Evolutionary conservation across 306 rosid genomes (phyloP).

Genomic region (Fragaria vesca): DNA sequence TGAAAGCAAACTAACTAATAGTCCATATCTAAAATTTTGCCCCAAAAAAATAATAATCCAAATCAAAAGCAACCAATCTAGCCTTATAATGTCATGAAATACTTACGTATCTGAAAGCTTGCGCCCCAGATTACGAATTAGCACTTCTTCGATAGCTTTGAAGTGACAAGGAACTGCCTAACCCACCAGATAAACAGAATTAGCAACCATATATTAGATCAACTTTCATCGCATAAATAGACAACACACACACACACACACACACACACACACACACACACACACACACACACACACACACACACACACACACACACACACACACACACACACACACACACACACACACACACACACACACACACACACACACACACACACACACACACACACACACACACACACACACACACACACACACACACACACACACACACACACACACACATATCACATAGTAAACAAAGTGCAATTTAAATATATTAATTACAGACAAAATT

Average conservation of each 20-base stretch:
- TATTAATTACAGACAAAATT: not conserved
- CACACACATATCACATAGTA: not conserved
- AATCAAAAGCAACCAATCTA: not conserved
- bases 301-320: not conserved
- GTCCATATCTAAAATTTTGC: not conserved
- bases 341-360: not conserved
- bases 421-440: not conserved
- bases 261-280: not conserved
- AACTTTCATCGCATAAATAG: not conserved
- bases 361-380: not conserved
- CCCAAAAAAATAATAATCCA: not conserved
- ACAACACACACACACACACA: not conserved
- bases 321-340: not conserved
- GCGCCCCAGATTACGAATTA: constrained; percentile 56
- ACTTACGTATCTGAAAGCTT: constrained; percentile 72
- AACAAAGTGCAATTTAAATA: not conserved
- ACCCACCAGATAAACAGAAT: constrained; percentile 30
- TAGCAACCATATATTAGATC: constrained; percentile 27
- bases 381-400: not conserved
- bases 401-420: not conserved
- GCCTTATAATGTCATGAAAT: not conserved
- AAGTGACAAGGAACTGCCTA: constrained; percentile 83
- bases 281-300: not conserved
- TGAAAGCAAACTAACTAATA: not conserved
- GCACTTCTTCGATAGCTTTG: constrained; percentile 49